These are phyloP conservation scores for Saccharomycopsis sp. DNA, from an alignment of 805 yeast genomes.

Conservation along the genomic window DNA sequence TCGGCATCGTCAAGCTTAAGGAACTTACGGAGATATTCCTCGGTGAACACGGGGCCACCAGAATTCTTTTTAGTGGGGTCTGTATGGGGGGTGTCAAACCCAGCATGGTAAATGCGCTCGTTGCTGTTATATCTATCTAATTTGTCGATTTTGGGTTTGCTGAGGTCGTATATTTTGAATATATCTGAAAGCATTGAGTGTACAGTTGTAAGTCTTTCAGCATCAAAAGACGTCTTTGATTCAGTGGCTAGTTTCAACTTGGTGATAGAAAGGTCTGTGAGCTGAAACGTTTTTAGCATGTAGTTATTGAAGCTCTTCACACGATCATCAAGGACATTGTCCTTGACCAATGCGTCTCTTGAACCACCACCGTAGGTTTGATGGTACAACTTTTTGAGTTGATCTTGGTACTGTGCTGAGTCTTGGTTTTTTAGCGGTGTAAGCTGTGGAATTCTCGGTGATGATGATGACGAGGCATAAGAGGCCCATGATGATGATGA, in stretches of 20 bases:
- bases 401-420: slow-evolving; percentile 4
- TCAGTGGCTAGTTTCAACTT: slow-evolving; percentile 24
- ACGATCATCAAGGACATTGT: not conserved
- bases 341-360: not conserved
- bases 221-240: slow-evolving; percentile 28
- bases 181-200: slow-evolving; percentile 39
- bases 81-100: slow-evolving; percentile 35
- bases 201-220: slow-evolving; percentile 31
- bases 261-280: slow-evolving; percentile 5
- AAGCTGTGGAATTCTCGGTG: not conserved
- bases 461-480: not conserved
- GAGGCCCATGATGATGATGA: not conserved
- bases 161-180: slow-evolving; percentile 35
- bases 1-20: slow-evolving; percentile 41
- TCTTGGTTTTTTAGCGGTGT: not conserved
- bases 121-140: slow-evolving; percentile 39
- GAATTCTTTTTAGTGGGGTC: slow-evolving; percentile 27
- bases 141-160: slow-evolving; percentile 39
- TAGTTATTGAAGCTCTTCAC: slow-evolving; percentile 7
- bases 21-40: slow-evolving; percentile 44
- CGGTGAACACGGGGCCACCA: slow-evolving; percentile 39
- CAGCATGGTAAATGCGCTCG: slow-evolving; percentile 48
- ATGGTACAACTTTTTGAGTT: slow-evolving; percentile 4
- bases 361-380: not conserved
- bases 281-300: slow-evolving; percentile 2